Percentiles rank a stretch among this genome's conserved stretches.
These are phyloP conservation scores for Beta vulgaris DNA, from an alignment of 148 eudicot species.

Conservation along the genomic window DNA sequence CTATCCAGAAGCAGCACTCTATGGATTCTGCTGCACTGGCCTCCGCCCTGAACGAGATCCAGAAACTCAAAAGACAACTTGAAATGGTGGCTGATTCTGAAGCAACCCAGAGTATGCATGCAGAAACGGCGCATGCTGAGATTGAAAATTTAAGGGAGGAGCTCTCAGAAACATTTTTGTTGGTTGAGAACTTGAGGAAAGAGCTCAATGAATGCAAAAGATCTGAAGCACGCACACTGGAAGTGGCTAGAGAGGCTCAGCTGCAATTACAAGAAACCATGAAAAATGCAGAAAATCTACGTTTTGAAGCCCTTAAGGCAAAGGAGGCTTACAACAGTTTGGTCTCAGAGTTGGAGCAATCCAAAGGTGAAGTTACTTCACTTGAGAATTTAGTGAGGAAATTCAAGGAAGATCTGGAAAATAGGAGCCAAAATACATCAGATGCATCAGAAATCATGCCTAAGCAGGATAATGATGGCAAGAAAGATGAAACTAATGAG, in stretches of 20 bases:
- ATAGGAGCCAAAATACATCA: slow-evolving; percentile 18
- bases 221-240: slow-evolving; percentile 54
- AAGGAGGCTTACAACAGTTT: slow-evolving; percentile 48
- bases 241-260: slow-evolving; percentile 49
- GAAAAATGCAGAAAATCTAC: slow-evolving; percentile 46
- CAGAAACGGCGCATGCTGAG: slow-evolving; percentile 59
- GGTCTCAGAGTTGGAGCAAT: slow-evolving; percentile 52
- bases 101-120: slow-evolving; percentile 48
- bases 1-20: slow-evolving; percentile 67
- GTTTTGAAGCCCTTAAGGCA: slow-evolving; percentile 43
- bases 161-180: slow-evolving; percentile 47
- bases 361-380: slow-evolving; percentile 44
- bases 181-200: slow-evolving; percentile 56
- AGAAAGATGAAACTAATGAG: slow-evolving; percentile 34
- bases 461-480: slow-evolving; percentile 18
- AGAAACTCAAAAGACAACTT: slow-evolving; percentile 66
- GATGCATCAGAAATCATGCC: neutral
- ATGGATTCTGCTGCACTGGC: slow-evolving; percentile 70
- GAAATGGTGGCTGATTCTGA: slow-evolving; percentile 56
- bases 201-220: slow-evolving; percentile 56
- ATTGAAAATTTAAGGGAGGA: slow-evolving; percentile 52
- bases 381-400: slow-evolving; percentile 49
- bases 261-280: slow-evolving; percentile 53
- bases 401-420: slow-evolving; percentile 38
- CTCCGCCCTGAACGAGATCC: slow-evolving; percentile 64